Evolutionary conservation across 257 asterid species (phyloP).

Genomic region (Scutellaria baicalensis): DNA sequence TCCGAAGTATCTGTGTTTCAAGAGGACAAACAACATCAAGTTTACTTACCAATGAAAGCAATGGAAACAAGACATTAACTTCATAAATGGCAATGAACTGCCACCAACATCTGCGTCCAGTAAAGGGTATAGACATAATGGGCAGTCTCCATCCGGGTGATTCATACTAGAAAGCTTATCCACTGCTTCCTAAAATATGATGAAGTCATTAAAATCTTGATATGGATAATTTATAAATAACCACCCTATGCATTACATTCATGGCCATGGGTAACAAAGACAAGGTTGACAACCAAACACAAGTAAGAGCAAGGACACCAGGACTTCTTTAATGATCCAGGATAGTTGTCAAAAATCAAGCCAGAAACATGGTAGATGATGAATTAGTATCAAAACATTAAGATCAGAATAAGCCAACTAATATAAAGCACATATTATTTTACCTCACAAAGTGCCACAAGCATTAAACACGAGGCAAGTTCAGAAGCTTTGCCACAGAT

Average conservation of each 20-base stretch:
- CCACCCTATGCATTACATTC: not conserved
- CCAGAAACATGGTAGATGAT: not conserved
- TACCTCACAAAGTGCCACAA: slow-evolving; percentile 95
- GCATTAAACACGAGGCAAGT: slow-evolving; percentile 74
- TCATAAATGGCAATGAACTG: slow-evolving; percentile 65
- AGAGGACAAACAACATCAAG: not conserved
- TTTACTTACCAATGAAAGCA: slow-evolving; percentile 83
- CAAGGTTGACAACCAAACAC: not conserved
- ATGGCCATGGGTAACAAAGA: not conserved
- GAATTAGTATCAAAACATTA: not conserved
- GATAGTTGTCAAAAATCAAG: not conserved
- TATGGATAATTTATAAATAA: not conserved
- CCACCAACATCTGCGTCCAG: slow-evolving; percentile 56
- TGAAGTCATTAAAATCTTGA: slow-evolving; percentile 17
- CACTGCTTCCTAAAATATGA: slow-evolving; percentile 72
- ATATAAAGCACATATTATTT: slow-evolving; percentile 1
- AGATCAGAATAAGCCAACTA: slow-evolving; percentile 3
- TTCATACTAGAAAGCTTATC: slow-evolving; percentile 90
- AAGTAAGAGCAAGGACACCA: slow-evolving; percentile 1
- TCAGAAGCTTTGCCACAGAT: slow-evolving; percentile 51
- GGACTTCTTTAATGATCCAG: not conserved
- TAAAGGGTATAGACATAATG: slow-evolving; percentile 71
- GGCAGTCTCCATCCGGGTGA: slow-evolving; percentile 93
- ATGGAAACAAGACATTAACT: slow-evolving; percentile 97
- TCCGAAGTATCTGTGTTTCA: not conserved